A percentile compares a stretch with the other conserved stretches of the same genome.
These are phyloP conservation scores for Carex pumila DNA, from an alignment of 176 grass and related monocot genomes.

Conservation along the genomic window DNA sequence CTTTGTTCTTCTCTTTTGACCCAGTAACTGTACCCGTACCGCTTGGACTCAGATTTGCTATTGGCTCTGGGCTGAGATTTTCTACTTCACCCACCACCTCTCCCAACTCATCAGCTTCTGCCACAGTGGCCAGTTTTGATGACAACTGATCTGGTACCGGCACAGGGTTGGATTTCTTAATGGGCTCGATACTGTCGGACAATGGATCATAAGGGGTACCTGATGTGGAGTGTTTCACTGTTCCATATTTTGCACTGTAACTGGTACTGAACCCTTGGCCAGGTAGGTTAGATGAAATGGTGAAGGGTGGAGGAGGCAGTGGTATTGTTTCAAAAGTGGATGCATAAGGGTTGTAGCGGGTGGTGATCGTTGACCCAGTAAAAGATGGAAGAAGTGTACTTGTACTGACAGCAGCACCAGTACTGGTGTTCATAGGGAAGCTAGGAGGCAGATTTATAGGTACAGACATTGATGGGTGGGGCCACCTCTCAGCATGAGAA, in stretches of 20 bases:
- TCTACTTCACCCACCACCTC: conserved; percentile 71
- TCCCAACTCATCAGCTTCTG: conserved; percentile 67
- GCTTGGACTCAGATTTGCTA: conserved; percentile 48
- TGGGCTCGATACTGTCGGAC: conserved; percentile 83
- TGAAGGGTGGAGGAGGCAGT: conserved; percentile 39
- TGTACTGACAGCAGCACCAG: not conserved
- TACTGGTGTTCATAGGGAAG: not conserved
- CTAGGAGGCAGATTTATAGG: conserved; percentile 40
- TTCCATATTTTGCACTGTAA: conserved; percentile 28
- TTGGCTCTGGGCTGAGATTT: conserved; percentile 64
- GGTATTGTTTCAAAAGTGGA: conserved; percentile 92
- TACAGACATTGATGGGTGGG: conserved; percentile 33
- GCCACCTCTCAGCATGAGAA: conserved; percentile 42
- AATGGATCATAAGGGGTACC: conserved; percentile 77
- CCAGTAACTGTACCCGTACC: conserved; percentile 49
- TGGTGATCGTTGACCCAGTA: conserved; percentile 61
- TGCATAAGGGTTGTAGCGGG: conserved; percentile 90
- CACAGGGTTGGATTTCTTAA: conserved; percentile 58
- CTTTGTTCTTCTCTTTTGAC: conserved; percentile 31
- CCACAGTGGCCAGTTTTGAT: conserved; percentile 42
- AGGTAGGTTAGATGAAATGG: conserved; percentile 27
- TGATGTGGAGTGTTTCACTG: conserved; percentile 39
- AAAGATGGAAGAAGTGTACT: conserved; percentile 36
- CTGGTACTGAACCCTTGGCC: conserved; percentile 35
- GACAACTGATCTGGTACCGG: conserved; percentile 39